These are phyloP conservation scores for Thielaviopsis punctulata DNA, from an alignment of 2,329 filamentous ascomycete genomes.

Conservation along the genomic window DNA sequence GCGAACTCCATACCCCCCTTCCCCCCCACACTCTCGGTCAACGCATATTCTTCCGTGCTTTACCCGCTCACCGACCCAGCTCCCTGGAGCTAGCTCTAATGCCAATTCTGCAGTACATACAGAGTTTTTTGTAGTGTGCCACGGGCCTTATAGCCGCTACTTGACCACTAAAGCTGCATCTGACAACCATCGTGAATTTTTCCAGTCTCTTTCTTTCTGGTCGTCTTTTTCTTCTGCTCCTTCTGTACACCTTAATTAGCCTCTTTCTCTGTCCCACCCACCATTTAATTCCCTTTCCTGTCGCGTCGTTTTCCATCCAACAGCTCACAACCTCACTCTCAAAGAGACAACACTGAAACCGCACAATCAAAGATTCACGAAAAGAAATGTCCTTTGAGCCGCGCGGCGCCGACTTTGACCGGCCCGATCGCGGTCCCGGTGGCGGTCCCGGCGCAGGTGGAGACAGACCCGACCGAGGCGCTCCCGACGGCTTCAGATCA, in stretches of 20 bases:
- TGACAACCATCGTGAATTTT: too few species aligned
- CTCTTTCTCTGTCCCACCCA: too few species aligned
- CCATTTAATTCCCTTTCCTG: not conserved
- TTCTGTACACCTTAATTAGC: too few species aligned
- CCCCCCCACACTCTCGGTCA: not conserved
- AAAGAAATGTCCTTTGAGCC: conserved; percentile 35
- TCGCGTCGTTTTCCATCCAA: not conserved
- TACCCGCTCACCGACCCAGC: not conserved
- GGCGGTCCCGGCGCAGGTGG: conserved; percentile 13
- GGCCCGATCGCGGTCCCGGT: not conserved
- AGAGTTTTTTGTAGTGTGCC: too few species aligned
- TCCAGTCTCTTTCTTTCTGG: too few species aligned
- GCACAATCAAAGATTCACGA: conserved; percentile 1
- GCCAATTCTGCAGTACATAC: not conserved
- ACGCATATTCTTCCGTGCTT: not conserved
- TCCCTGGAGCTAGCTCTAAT: not conserved
- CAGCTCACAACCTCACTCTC: not conserved
- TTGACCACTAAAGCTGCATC: too few species aligned
- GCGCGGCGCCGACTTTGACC: conserved; percentile 26
- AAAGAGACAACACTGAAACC: too few species aligned
- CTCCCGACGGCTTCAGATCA: conserved; percentile 30
- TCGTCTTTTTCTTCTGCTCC: too few species aligned
- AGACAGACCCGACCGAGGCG: conserved; percentile 23
- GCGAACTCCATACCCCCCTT: not conserved
- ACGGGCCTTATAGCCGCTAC: too few species aligned